These are phyloP conservation scores for Candida tropicalis DNA, from an alignment of 1,139 yeast species.

Conservation along the genomic window DNA sequence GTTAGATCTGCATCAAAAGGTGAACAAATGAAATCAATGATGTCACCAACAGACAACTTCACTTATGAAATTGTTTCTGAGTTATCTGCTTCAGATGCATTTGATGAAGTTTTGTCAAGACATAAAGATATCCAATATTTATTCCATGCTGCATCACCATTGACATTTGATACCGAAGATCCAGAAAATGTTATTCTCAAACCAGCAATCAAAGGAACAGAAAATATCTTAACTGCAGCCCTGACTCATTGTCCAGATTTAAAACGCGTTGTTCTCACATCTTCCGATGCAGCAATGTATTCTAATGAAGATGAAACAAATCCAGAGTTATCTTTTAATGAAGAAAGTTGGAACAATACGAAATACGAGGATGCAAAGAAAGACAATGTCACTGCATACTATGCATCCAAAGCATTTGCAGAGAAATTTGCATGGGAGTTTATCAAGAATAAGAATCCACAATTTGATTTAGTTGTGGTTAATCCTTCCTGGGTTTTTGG, in stretches of 20 bases:
- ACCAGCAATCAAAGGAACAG: conserved; percentile 47
- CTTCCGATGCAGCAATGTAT: conserved; percentile 48
- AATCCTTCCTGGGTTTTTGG: conserved; percentile 56
- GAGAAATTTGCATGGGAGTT: conserved; percentile 44
- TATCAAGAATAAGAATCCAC: conserved; percentile 29
- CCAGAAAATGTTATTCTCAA: conserved; percentile 41
- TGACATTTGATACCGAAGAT: conserved; percentile 35
- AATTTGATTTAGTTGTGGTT: conserved; percentile 46
- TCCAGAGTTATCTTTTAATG: conserved; percentile 32
- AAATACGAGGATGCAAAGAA: conserved; percentile 38
- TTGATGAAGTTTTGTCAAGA: conserved; percentile 33
- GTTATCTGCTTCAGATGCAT: conserved; percentile 33
- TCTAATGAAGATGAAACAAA: conserved; percentile 41
- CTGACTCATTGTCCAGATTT: conserved; percentile 27
- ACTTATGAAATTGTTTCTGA: conserved; percentile 39
- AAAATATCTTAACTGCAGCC: conserved; percentile 34
- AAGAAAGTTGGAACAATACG: conserved; percentile 42
- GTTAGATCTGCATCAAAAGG: conserved; percentile 61
- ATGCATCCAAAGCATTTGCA: conserved; percentile 43
- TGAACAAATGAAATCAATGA: conserved; percentile 31
- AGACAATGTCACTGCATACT: conserved; percentile 41
- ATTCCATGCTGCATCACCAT: conserved; percentile 40
- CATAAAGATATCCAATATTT: conserved; percentile 31
- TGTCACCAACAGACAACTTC: conserved; percentile 22
- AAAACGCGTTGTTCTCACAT: conserved; percentile 41